Evolutionary conservation across 2,329 filamentous ascomycete species (phyloP), one percentile per base, ranked within the genome.

Genomic region (Blumeria hordei): DNA sequence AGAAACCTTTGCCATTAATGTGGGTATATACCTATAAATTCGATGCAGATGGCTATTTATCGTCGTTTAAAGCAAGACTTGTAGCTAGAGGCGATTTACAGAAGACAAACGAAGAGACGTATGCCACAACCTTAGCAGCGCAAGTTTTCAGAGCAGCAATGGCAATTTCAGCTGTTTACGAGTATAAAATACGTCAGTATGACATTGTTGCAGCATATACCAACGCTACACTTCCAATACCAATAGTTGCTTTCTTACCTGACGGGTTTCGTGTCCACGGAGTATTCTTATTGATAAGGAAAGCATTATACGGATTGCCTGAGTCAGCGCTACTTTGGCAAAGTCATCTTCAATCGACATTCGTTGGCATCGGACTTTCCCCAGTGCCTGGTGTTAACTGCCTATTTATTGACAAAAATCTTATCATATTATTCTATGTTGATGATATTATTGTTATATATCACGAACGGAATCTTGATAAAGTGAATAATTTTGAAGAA

Each of bases 1-100:
- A 10, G 16, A 16, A n/a, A 16, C 8, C 18, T 59, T 64, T 53
- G 12, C 50, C 50, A 39, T 7, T 53, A 16, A 52, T 52, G 14
- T 52, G 33, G 34, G 34, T 53, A 2, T 65, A 59, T 47, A 59
- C 36, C 9, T 63, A 64, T 51, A 65, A 65, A 49, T 58, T 63
- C 16, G 56, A 64, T 37, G 55, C 51, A 10, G 43, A 64, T 50
- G 60, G 37, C 63, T 53, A 59, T 39, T 56, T 64, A 3, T 16
- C 43, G 12, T 60, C 59, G 37, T 54, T 44, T 28, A 62, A 63
- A 44, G 60, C 62, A 32, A 18, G 61, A 33, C 52, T 62, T 16
- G 60, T 58, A 37, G 61, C 61, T 12, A 44, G 58, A 18, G 59
- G 61, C 37, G 59, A 62, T 45, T 55, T 60, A 16, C 52, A 62